Conservation (phyloP, 2,329 filamentous ascomycete species). For the Fusarium dimerum region DNA sequence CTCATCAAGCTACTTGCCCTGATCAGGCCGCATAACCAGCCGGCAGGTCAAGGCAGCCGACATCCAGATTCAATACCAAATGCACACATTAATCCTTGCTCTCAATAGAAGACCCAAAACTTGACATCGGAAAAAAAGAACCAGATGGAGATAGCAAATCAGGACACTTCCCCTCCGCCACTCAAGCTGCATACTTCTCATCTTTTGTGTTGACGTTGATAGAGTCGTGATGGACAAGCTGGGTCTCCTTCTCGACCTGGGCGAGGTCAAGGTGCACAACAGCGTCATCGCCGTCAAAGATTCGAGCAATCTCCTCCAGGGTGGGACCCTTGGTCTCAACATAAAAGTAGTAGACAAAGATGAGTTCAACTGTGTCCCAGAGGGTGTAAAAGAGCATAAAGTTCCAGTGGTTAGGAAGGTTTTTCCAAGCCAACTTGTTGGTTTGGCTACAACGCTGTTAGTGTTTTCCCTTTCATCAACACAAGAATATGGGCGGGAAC, state of each 20-base stretch:
- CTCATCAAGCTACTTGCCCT: too few species aligned
- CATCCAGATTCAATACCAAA: too few species aligned
- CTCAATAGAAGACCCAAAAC: too few species aligned
- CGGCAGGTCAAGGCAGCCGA: too few species aligned
- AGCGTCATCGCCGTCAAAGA: slow-evolving; percentile 67
- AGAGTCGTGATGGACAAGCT: slow-evolving; percentile 29
- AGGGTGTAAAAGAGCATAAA: slow-evolving; percentile 67
- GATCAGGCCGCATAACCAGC: too few species aligned
- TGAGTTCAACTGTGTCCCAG: slow-evolving; percentile 61
- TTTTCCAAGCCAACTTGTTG: slow-evolving; percentile 64
- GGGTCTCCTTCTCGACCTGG: slow-evolving; percentile 55
- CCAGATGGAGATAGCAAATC: background rate
- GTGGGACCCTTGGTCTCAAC: slow-evolving; percentile 72
- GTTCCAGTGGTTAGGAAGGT: slow-evolving; percentile 61
- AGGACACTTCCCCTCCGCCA: background rate
- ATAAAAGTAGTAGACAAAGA: slow-evolving; percentile 67
- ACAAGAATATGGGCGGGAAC: slow-evolving; percentile 16
- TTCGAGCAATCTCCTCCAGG: slow-evolving; percentile 61
- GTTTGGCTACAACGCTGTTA: slow-evolving; percentile 47
- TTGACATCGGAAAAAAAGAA: background rate
- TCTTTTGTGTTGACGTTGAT: slow-evolving; percentile 9
- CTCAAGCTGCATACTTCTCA: slow-evolving; percentile 20
- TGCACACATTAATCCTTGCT: too few species aligned
- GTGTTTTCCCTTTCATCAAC: background rate
- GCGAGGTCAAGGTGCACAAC: slow-evolving; percentile 56